Evolutionary conservation across 345 rosid species (phyloP).

Genomic region (Hibiscus mutabilis): DNA sequence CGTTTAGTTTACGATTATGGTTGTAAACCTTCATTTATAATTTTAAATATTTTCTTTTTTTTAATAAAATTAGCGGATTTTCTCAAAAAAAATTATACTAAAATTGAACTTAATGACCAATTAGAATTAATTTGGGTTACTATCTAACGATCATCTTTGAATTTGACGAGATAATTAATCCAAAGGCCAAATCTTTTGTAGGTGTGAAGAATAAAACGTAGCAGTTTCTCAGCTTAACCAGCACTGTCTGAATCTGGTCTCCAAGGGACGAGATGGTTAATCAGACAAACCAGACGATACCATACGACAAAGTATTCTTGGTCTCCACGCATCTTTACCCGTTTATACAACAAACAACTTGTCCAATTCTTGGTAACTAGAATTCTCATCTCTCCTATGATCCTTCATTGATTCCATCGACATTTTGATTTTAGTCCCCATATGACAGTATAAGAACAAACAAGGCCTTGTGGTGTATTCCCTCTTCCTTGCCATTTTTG

Average conservation of each 20-base stretch:
- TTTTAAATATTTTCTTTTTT: no score
- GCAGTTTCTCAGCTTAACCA: neutral
- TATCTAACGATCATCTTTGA: neutral
- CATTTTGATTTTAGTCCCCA: slow-evolving; percentile 2
- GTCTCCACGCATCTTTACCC: neutral
- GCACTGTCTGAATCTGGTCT: neutral
- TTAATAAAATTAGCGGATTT: no score
- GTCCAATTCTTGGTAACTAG: slow-evolving; percentile 2
- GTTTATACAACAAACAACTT: neutral
- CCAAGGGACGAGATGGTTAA: no score
- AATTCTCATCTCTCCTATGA: slow-evolving; percentile 10
- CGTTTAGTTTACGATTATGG: no score
- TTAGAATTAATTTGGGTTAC: no score
- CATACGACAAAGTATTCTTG: neutral
- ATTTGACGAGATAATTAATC: neutral
- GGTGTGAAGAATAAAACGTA: neutral
- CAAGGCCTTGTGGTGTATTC: neutral
- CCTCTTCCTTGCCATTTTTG: slow-evolving; percentile 1
- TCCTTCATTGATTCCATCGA: neutral
- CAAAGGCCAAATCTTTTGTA: neutral
- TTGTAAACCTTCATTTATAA: no score
- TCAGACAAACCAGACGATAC: no score
- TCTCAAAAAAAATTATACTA: no score
- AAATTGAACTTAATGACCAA: no score
- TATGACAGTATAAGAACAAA: slow-evolving; percentile 7